Evolutionary conservation across 2,329 filamentous ascomycete genomes (phyloP), one percentile per base, ranked within the genome.

Genomic region (Chaetomium olivaceum): DNA sequence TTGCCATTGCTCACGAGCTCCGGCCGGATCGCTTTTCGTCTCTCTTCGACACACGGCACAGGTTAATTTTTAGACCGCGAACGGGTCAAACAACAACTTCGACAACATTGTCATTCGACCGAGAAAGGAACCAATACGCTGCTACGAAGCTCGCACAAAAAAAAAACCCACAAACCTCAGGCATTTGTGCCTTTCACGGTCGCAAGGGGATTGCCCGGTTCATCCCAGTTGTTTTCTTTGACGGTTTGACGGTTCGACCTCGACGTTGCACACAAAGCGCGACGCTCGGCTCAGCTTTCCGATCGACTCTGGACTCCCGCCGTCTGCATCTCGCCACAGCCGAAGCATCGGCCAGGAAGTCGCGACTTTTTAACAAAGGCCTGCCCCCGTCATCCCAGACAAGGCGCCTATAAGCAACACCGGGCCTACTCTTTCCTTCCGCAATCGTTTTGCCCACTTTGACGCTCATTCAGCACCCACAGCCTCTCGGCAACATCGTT

Each of bases 381-480:
- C 6, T 33, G 43, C 60, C 33, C 57, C 61, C 29, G 50, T 57
- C 58, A 60, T 56, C 29, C 11, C 8, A 46, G 8, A n/a, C 25
- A 16, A 31, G 8, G 25, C 48, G 31, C 46, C 46, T 16, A 31
- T 14, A 27, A 57, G 27, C 62, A 55, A 56, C 39, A 43, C 50
- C 63, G 39, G 39, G 61, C 62, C 58, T 55, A 29, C 25, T 65
- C 64, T 61, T 61, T 68, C 69, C 62, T 68, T 66, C 61, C 52
- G 25, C 66, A 60, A 63, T 67, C 62, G 51, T 59, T 67, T 61
- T 62, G 29, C 52, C 29, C 36, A 39, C 57, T 67, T 61, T 54
- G 61, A 63, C 69, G 67, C 70, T 72, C 71, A 69, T 71, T 70
- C 71, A 69, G 67, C 69, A 70, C 58, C 62, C 56, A 66, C 70